Evolutionary conservation across 2,329 filamentous ascomycete species (phyloP).

Genomic region (Fusarium redolens): DNA sequence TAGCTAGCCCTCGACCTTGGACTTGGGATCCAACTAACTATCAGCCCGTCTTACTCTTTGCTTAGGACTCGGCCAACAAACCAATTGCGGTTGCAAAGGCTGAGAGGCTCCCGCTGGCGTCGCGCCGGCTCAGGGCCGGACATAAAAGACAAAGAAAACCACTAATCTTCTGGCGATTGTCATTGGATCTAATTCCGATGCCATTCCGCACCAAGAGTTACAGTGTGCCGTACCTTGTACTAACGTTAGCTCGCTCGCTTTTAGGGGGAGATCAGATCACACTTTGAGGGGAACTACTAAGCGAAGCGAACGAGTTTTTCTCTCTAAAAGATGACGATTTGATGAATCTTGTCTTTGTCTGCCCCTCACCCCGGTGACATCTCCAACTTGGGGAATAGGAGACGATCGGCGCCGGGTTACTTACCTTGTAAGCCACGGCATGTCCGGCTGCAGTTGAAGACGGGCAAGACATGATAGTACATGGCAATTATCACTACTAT

Average conservation of each 20-base stretch:
- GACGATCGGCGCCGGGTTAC: constrained; percentile 13
- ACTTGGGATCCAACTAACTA: neutral
- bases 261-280: constrained; percentile 12
- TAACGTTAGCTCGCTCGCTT: neutral
- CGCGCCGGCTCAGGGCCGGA: constrained; percentile 26
- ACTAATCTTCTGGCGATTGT: constrained; percentile 1
- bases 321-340: constrained; percentile 30
- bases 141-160: constrained; percentile 16
- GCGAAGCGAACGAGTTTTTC: constrained; percentile 2
- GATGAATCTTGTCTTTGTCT: constrained; percentile 9
- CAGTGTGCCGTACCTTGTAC: constrained; percentile 1
- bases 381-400: constrained; percentile 24
- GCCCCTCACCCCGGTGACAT: constrained; percentile 9
- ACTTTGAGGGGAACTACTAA: neutral
- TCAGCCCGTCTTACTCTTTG: neutral
- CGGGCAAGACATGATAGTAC: constrained; percentile 5
- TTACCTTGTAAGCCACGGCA: constrained; percentile 23
- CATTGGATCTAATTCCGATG: neutral
- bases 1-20: constrained; percentile 8
- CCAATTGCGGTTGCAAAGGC: constrained; percentile 17
- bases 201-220: neutral
- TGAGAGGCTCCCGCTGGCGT: constrained; percentile 27
- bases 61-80: constrained; percentile 1
- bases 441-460: constrained; percentile 7
- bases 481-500: neutral